Percentiles rank a stretch among this genome's conserved stretches.
These are phyloP conservation scores for Crithidia brevicula DNA, from an alignment of 208 protist genomes.

Conservation along the genomic window DNA sequence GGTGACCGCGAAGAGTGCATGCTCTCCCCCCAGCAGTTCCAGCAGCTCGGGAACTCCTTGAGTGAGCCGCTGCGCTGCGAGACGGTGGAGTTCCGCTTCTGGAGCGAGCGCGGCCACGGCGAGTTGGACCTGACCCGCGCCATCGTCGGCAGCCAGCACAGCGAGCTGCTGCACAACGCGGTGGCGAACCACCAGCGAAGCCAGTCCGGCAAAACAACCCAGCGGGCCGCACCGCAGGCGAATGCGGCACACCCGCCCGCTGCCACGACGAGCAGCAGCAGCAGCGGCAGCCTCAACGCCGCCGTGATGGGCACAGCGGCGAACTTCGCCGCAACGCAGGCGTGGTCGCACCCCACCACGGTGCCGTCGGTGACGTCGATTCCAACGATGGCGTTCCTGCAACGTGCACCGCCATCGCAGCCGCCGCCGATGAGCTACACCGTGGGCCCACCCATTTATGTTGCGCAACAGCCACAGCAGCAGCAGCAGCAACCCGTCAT, in stretches of 20 bases:
- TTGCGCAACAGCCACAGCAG: neutral
- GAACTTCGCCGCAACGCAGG: neutral
- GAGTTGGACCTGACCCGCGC: constrained; percentile 56
- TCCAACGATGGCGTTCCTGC: neutral
- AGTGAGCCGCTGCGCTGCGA: constrained; percentile 51
- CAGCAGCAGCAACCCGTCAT: neutral
- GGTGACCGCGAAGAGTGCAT: constrained; percentile 32
- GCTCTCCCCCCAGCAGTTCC: constrained; percentile 36
- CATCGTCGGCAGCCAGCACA: constrained; percentile 27
- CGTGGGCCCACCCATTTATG: neutral
- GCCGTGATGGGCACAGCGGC: no score
- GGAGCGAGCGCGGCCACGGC: constrained; percentile 33
- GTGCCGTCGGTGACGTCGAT: constrained; percentile 5
- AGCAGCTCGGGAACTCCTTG: constrained; percentile 34
- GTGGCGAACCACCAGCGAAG: constrained; percentile 22
- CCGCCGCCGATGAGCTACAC: constrained; percentile 3
- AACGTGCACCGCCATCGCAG: neutral
- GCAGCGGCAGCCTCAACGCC: neutral
- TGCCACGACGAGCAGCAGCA: constrained; percentile 10
- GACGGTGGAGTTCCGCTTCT: constrained; percentile 64
- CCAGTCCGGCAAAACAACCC: neutral
- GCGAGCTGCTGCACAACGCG: constrained; percentile 25
- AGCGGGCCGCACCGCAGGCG: neutral
- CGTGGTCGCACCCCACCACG: constrained; percentile 11
- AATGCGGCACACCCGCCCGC: neutral